Conservation (phyloP, 2,329 filamentous ascomycete species). For the Fusarium annulatum region DNA sequence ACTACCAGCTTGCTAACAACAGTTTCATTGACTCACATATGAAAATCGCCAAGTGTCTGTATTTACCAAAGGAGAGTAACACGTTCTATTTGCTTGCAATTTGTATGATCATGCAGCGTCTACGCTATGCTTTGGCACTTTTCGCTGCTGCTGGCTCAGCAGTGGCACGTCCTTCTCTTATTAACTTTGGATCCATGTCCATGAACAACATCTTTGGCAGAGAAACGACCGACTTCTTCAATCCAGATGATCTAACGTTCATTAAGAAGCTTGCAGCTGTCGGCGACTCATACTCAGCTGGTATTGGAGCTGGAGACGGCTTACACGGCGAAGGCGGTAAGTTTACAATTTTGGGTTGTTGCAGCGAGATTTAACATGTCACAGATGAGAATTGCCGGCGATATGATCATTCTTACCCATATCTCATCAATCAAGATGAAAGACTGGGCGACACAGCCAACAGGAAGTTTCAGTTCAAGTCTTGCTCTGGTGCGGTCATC, state of each 20-base stretch:
- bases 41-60: neutral
- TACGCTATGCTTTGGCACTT: neutral
- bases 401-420: slow-evolving; percentile 17
- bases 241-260: neutral
- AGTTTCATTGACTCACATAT: neutral
- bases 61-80: neutral
- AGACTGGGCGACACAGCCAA: neutral
- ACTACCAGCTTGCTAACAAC: neutral
- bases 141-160: neutral
- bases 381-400: slow-evolving; percentile 3
- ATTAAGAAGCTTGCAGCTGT: slow-evolving; percentile 22
- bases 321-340: neutral
- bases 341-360: accelerated
- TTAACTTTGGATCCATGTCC: neutral
- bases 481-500: neutral
- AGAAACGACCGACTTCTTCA: accelerated
- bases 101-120: neutral
- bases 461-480: neutral
- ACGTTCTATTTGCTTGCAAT: neutral
- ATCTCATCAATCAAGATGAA: neutral
- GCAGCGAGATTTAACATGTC: neutral
- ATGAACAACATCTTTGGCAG: neutral
- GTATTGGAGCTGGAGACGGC: slow-evolving; percentile 24
- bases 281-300: slow-evolving; percentile 27
- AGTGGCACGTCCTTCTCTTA: accelerated